phyloP scores from a whole-genome alignment of 2,329 filamentous ascomycete species.

The Fusarium liriodendri region DNA sequence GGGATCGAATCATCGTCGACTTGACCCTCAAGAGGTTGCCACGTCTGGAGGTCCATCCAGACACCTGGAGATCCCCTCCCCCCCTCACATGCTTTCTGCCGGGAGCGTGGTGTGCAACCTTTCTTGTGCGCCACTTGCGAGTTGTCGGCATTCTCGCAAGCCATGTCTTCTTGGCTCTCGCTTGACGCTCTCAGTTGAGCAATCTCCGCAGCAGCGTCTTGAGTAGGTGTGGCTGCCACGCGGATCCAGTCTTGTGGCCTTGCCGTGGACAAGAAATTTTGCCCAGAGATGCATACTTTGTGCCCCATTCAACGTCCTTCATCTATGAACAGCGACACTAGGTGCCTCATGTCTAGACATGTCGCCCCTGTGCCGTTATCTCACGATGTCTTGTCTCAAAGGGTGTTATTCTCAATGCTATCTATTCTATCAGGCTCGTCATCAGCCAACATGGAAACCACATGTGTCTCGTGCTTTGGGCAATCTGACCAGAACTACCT shows the following conservation, averaged over 20 bases:
- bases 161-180: conserved; percentile 20
- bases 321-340: conserved; percentile 14
- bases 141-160: conserved; percentile 6
- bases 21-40: conserved; percentile 21
- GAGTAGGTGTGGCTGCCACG: conserved; percentile 4
- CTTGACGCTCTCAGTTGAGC: conserved; percentile 3
- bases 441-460: conserved; percentile 11
- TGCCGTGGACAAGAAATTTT: background rate
- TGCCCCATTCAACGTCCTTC: background rate
- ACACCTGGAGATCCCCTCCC: background rate
- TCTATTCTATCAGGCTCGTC: background rate
- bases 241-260: background rate
- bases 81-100: background rate
- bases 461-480: background rate
- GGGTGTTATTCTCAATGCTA: conserved; percentile 8
- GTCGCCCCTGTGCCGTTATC: conserved; percentile 11
- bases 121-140: conserved; percentile 11
- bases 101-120: conserved; percentile 5
- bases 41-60: conserved; percentile 10
- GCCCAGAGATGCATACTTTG: background rate
- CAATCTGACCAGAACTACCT: conserved; percentile 5
- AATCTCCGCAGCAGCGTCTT: background rate
- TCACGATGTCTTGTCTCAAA: conserved; percentile 24
- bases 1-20: conserved; percentile 9
- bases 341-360: conserved; percentile 10